A percentile compares a stretch with the other conserved stretches of the same genome.
phyloP scores from a whole-genome alignment of 495 filamentous ascomycete species.

The Podospora anserina region DNA sequence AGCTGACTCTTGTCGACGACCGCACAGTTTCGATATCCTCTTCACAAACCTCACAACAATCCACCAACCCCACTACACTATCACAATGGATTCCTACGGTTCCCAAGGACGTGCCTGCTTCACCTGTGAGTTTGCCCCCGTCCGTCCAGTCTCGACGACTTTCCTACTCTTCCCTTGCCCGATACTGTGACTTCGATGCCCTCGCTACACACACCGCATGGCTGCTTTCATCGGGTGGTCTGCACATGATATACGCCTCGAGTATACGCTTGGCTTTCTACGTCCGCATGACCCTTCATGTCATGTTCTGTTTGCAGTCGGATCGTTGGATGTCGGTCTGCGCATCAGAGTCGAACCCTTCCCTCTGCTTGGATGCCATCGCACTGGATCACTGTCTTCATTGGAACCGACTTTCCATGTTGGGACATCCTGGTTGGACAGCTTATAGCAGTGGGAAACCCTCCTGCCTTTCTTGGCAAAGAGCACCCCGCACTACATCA shows the following conservation, averaged over 20 bases:
- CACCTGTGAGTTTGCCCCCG: slow-evolving; percentile 44
- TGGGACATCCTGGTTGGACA: background rate
- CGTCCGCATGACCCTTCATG: slow-evolving; percentile 1
- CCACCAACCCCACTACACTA: background rate
- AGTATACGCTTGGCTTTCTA: slow-evolving; percentile 1
- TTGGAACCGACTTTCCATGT: background rate
- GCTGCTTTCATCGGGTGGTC: background rate
- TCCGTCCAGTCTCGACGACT: slow-evolving; percentile 20
- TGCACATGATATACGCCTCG: slow-evolving; percentile 1
- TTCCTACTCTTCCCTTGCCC: slow-evolving; percentile 26
- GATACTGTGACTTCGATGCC: slow-evolving; percentile 17
- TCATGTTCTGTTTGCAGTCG: background rate
- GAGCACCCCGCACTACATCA: slow-evolving; percentile 12
- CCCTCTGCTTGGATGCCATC: background rate
- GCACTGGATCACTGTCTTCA: background rate
- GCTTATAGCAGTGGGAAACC: slow-evolving; percentile 11
- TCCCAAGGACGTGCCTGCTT: slow-evolving; percentile 43
- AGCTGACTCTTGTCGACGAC: slow-evolving; percentile 8
- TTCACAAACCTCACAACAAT: slow-evolving; percentile 9
- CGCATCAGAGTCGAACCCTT: background rate
- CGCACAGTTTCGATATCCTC: slow-evolving; percentile 19
- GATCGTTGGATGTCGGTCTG: background rate
- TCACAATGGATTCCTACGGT: slow-evolving; percentile 39
- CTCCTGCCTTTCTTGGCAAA: background rate
- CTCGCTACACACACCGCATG: slow-evolving; percentile 1